A percentile compares a stretch with the other conserved stretches of the same genome.
Conservation (phyloP, 2,329 filamentous ascomycete species). For the Lachnellula cervina region DNA sequence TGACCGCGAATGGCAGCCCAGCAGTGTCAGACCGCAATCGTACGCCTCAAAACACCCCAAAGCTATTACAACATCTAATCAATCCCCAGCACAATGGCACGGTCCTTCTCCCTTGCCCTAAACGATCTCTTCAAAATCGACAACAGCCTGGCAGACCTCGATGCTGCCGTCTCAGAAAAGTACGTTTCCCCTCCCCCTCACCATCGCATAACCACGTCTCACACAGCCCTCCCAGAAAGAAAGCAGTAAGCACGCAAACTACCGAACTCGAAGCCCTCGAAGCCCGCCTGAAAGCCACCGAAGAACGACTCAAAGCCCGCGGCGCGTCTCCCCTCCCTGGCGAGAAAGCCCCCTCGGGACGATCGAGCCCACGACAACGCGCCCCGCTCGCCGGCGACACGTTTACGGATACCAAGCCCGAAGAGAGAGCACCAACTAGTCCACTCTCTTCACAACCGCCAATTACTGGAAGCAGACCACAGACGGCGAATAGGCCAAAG, state of each 20-base stretch:
- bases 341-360: slow-evolving; percentile 2
- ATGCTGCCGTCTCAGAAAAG: slow-evolving; percentile 76
- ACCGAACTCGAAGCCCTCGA: slow-evolving; percentile 84
- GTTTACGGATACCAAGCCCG: slow-evolving; percentile 8
- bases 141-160: slow-evolving; percentile 67
- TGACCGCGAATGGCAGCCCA: slow-evolving; percentile 77
- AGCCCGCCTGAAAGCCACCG: slow-evolving; percentile 76
- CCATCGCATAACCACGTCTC: slow-evolving; percentile 1
- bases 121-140: slow-evolving; percentile 89
- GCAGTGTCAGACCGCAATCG: slow-evolving; percentile 68
- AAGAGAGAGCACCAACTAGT: slow-evolving; percentile 11
- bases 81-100: slow-evolving; percentile 69
- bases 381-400: slow-evolving; percentile 18
- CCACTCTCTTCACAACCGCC: slow-evolving; percentile 17
- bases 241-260: slow-evolving; percentile 67
- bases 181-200: slow-evolving; percentile 34
- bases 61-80: too few relatives aligned
- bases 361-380: slow-evolving; percentile 21
- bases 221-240: slow-evolving; percentile 55
- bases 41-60: slow-evolving; percentile 43
- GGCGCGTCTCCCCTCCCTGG: slow-evolving; percentile 1
- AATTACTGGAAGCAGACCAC: neutral
- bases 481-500: slow-evolving; percentile 6
- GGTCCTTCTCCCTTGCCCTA: slow-evolving; percentile 79
- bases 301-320: slow-evolving; percentile 61